Percentiles rank a stretch among this genome's conserved stretches.
Evolutionary conservation across 1,139 yeast species (phyloP).

Genomic region (Torulaspora pretoriensis): DNA sequence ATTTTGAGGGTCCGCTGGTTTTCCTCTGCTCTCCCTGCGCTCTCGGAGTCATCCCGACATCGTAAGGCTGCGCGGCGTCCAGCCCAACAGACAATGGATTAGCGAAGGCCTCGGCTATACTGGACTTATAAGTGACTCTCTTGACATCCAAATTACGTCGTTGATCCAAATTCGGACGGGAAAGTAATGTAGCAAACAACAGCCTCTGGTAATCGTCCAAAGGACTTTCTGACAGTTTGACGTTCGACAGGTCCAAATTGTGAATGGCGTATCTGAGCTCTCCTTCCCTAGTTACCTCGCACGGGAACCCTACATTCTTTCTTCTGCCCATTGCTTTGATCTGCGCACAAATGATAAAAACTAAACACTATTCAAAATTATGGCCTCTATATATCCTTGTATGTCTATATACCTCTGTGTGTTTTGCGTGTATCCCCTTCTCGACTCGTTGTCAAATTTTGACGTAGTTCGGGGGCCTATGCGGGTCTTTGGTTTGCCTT

Average conservation of each 20-base stretch:
- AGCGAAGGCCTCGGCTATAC: conserved; percentile 15
- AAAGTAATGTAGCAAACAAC: conserved; percentile 15
- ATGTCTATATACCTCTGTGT: too few species aligned
- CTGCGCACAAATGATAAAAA: not conserved
- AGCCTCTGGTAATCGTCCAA: conserved; percentile 35
- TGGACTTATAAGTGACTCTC: conserved; percentile 17
- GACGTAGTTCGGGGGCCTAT: not conserved
- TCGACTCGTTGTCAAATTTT: not conserved
- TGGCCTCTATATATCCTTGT: too few species aligned
- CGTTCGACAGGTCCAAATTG: conserved; percentile 14
- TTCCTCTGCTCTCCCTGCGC: not conserved
- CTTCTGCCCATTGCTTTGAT: not conserved
- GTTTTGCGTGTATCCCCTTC: not conserved
- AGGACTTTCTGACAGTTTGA: conserved; percentile 26
- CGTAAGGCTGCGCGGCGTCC: conserved; percentile 8
- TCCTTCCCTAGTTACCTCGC: not conserved
- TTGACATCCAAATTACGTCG: conserved; percentile 13
- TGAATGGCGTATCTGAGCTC: conserved; percentile 17
- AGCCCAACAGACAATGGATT: conserved; percentile 7
- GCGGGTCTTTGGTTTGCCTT: not conserved
- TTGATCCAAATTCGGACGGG: conserved; percentile 7
- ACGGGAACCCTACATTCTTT: not conserved
- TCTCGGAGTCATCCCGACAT: not conserved
- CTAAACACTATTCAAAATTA: not conserved
- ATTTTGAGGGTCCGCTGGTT: conserved; percentile 7